These are phyloP conservation scores for Xylaria sp. DNA, from an alignment of 2,329 filamentous ascomycete species.

Conservation along the genomic window DNA sequence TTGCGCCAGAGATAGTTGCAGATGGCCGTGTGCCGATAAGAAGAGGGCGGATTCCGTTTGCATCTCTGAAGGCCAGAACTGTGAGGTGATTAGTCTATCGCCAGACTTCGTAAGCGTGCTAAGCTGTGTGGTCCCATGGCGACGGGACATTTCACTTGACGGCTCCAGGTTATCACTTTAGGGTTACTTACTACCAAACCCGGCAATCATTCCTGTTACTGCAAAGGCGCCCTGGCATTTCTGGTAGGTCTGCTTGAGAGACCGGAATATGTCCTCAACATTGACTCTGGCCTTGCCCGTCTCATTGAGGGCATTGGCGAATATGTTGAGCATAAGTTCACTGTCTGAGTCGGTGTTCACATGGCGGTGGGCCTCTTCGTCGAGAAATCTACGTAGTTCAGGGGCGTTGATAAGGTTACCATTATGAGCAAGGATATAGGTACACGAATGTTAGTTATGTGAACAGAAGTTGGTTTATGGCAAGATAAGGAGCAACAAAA, in stretches of 20 bases:
- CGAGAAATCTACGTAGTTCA: conserved; percentile 68
- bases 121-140: background rate
- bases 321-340: conserved; percentile 71
- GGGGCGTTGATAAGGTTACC: conserved; percentile 81
- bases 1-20: conserved; percentile 64
- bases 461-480: background rate
- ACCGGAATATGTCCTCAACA: conserved; percentile 80
- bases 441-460: conserved; percentile 8
- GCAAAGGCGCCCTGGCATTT: conserved; percentile 82
- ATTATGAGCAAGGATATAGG: conserved; percentile 70
- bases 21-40: conserved; percentile 74
- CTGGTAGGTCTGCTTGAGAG: conserved; percentile 78
- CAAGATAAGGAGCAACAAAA: background rate
- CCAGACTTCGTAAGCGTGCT: background rate
- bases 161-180: background rate
- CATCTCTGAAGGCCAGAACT: conserved; percentile 65
- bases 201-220: conserved; percentile 85
- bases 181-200: conserved; percentile 67
- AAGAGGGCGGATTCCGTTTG: conserved; percentile 83
- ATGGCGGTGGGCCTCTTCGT: conserved; percentile 69
- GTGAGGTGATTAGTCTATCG: background rate
- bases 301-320: conserved; percentile 82
- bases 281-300: conserved; percentile 88
- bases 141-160: background rate
- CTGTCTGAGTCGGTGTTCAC: conserved; percentile 63